Base-by-base conservation (phyloP, 2,329 filamentous ascomycete genomes). In the Penicillium expansum region DNA sequence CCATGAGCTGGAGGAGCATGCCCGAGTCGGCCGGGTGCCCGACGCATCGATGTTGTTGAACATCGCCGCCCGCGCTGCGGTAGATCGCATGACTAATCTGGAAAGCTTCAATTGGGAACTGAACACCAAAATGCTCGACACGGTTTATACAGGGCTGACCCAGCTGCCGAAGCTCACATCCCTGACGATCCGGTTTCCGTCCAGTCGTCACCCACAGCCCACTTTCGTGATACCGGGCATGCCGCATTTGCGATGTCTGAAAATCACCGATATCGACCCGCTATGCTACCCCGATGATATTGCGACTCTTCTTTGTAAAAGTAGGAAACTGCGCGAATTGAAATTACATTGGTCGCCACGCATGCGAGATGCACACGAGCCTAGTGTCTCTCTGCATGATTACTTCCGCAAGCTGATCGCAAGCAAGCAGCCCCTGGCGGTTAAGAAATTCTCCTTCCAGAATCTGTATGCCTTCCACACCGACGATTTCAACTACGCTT, bases 251-350 rank as follows among this genome's bases (percentile, higher is more conserved):
- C 74, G 74, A 33, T 75, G 73, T 5, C 74, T 87, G 35, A 80
- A 80, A 51, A 76, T 84, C 29, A 81, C 81, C 57, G 79, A 86
- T 60, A 84, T 86, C 51, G 85, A 87, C 55, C 85, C 85, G 1
- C 75, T 87, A 10, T 87, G 84, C 71, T 85, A 86, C 63, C 83
- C 83, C 0, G 85, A 87, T 69, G 84, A 86, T 62, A 79, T 87
- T 9, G 83, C 83, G 14, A 73, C 81, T 22, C 70, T 87, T 14
- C 70, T 87, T 7, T 69, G 78, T 14, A 74, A 79, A n/a, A 81
- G 82, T 5, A 79, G 76, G 59, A 82, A 82, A 51, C 71, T 87
- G 4, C 74, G 79, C 39, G 80, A 82, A 32, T 69, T 87, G 8
- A 81, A 76, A 52, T 59, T 87, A 57, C 83, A 87, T 64, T 87